A percentile compares a stretch with the other conserved stretches of the same genome.
phyloP scores from a whole-genome alignment of 768 basidiomycete species.

The Albatrellus ellisii region DNA sequence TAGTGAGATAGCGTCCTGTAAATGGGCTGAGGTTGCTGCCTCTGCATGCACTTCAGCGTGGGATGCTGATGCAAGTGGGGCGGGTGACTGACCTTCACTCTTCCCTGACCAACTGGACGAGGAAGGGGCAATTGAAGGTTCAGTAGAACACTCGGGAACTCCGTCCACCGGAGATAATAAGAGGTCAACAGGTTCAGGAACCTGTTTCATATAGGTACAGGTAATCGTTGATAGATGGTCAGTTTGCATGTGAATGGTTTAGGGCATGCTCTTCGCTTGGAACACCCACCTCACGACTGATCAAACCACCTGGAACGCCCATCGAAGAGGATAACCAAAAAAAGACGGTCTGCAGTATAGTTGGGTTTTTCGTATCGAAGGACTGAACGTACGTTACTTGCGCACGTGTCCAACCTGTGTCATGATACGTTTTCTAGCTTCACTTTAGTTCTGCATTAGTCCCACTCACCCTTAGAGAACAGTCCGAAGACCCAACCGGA shows the following conservation, averaged over 20 bases:
- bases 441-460: background rate
- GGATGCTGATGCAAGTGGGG: background rate
- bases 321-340: constrained; percentile 13
- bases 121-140: background rate
- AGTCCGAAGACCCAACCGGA: constrained; percentile 16
- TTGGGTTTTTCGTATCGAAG: constrained; percentile 2
- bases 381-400: constrained; percentile 3
- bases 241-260: too few species aligned
- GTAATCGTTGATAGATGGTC: too few species aligned
- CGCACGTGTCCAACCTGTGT: constrained; percentile 9
- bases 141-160: background rate
- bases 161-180: background rate
- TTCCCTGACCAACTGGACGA: constrained; percentile 10
- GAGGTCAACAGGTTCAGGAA: background rate
- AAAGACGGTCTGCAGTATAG: constrained; percentile 7
- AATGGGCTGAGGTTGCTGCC: background rate
- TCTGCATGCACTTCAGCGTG: background rate
- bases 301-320: constrained; percentile 7
- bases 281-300: constrained; percentile 12
- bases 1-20: background rate
- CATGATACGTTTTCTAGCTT: background rate
- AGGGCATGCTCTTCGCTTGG: background rate
- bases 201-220: too few species aligned
- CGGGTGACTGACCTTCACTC: constrained; percentile 5
- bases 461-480: constrained; percentile 12